Conservation (phyloP, 352 stramenopile species). For the Phytophthora tubulina region DNA sequence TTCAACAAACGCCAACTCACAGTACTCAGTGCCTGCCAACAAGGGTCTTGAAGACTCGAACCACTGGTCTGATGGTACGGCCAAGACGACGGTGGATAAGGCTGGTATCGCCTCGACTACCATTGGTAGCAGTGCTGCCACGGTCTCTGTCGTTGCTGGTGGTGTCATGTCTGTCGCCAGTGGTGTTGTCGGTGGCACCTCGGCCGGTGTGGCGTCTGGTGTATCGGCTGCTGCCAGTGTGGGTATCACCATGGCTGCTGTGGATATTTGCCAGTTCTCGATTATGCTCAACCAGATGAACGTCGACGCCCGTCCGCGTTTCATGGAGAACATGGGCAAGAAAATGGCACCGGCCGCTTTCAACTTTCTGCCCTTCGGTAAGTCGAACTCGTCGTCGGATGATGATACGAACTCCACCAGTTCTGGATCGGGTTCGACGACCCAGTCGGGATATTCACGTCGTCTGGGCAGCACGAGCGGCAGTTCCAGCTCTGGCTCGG, state of each 20-base stretch:
- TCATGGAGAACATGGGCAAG: slow-evolving; percentile 84
- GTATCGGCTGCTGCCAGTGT: slow-evolving; percentile 70
- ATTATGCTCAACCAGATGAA: slow-evolving; percentile 91
- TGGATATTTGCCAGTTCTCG: slow-evolving; percentile 85
- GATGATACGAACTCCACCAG: slow-evolving; percentile 32
- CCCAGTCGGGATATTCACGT: slow-evolving; percentile 27
- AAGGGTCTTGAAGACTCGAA: slow-evolving; percentile 72
- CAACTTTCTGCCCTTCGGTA: slow-evolving; percentile 74
- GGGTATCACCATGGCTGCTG: slow-evolving; percentile 72
- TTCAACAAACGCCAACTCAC: slow-evolving; percentile 17
- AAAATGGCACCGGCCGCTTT: slow-evolving; percentile 73
- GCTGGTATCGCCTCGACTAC: slow-evolving; percentile 61
- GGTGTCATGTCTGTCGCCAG: slow-evolving; percentile 74
- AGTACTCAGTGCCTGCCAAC: slow-evolving; percentile 56
- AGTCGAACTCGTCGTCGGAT: slow-evolving; percentile 37
- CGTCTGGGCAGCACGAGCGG: slow-evolving; percentile 42
- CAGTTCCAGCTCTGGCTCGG: slow-evolving; percentile 39
- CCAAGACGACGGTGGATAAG: slow-evolving; percentile 77
- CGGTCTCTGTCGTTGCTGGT: slow-evolving; percentile 66
- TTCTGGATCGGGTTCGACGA: slow-evolving; percentile 16
- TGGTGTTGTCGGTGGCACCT: slow-evolving; percentile 62
- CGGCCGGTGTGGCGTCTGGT: slow-evolving; percentile 62
- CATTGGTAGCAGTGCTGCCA: slow-evolving; percentile 67
- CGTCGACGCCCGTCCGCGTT: slow-evolving; percentile 71
- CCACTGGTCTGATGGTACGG: slow-evolving; percentile 69